These are phyloP conservation scores for Leptodermis oblonga DNA, from an alignment of 257 asterid genomes.

Conservation along the genomic window DNA sequence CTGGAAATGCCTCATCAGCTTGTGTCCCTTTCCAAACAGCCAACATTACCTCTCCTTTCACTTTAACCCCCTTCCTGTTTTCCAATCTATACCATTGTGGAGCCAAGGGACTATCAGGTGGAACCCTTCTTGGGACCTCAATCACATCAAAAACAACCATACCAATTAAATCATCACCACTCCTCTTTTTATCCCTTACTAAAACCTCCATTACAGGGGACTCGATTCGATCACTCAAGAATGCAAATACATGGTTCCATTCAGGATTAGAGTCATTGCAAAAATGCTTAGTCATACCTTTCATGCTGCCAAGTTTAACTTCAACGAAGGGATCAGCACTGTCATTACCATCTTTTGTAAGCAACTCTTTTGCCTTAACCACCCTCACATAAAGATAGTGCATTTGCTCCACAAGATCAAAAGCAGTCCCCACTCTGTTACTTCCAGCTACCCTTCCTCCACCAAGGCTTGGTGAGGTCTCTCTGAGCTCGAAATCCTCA, in stretches of 20 bases:
- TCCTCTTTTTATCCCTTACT: slow-evolving; percentile 53
- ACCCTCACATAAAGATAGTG: slow-evolving; percentile 63
- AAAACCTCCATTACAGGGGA: slow-evolving; percentile 47
- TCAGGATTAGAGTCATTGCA: slow-evolving; percentile 48
- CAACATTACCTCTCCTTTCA: slow-evolving; percentile 70
- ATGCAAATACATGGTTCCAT: slow-evolving; percentile 77
- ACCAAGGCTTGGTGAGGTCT: slow-evolving; percentile 81
- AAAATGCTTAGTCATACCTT: slow-evolving; percentile 42
- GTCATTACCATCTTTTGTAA: slow-evolving; percentile 29
- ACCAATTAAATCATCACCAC: slow-evolving; percentile 58
- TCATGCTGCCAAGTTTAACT: slow-evolving; percentile 60
- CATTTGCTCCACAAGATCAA: slow-evolving; percentile 89
- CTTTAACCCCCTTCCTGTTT: slow-evolving; percentile 45
- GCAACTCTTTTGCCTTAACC: slow-evolving; percentile 64
- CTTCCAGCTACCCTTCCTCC: slow-evolving; percentile 62
- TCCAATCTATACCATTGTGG: slow-evolving; percentile 84
- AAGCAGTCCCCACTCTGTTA: slow-evolving; percentile 62
- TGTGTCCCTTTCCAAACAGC: slow-evolving; percentile 91
- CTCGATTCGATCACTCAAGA: slow-evolving; percentile 52
- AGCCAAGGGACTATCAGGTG: slow-evolving; percentile 96
- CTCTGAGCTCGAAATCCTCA: slow-evolving; percentile 63
- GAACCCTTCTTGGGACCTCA: slow-evolving; percentile 79
- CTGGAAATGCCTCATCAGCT: slow-evolving; percentile 89
- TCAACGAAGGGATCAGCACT: slow-evolving; percentile 62
- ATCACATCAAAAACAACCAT: slow-evolving; percentile 42